Percentiles rank a stretch among this genome's conserved stretches.
Evolutionary conservation across 1,284 basidiomycete species (phyloP).

Genomic region (Earliella scabrosa): DNA sequence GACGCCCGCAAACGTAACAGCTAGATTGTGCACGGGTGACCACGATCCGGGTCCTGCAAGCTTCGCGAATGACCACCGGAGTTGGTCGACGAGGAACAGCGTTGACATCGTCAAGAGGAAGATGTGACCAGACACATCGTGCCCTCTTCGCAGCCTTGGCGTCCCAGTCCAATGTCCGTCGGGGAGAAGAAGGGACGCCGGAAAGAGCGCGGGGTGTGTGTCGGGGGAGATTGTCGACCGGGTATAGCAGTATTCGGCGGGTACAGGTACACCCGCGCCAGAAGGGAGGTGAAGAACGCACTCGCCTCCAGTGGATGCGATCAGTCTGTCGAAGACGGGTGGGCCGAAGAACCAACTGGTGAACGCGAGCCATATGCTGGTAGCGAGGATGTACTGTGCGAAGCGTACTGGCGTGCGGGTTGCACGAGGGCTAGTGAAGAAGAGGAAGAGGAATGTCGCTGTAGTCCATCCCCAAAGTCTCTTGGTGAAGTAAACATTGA

Average conservation of each 20-base stretch:
- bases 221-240: slow-evolving; percentile 55
- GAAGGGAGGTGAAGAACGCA: slow-evolving; percentile 74
- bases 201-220: slow-evolving; percentile 72
- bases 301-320: slow-evolving; percentile 78
- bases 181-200: slow-evolving; percentile 42
- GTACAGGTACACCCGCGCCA: slow-evolving; percentile 55
- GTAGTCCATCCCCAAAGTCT: slow-evolving; percentile 92
- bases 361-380: slow-evolving; percentile 75
- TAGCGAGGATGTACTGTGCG: slow-evolving; percentile 66
- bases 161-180: slow-evolving; percentile 47
- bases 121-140: slow-evolving; percentile 94
- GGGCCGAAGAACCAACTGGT: slow-evolving; percentile 95
- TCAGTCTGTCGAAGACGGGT: slow-evolving; percentile 77
- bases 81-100: slow-evolving; percentile 81
- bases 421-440: slow-evolving; percentile 54
- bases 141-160: slow-evolving; percentile 76
- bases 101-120: slow-evolving; percentile 89
- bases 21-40: slow-evolving; percentile 48
- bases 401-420: slow-evolving; percentile 49
- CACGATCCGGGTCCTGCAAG: slow-evolving; percentile 29
- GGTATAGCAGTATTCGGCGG: slow-evolving; percentile 63
- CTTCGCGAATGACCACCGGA: slow-evolving; percentile 52
- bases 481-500: slow-evolving; percentile 92
- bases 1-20: slow-evolving; percentile 47
- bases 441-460: slow-evolving; percentile 62